Evolutionary conservation across 108 stramenopile species (phyloP).

Genomic region (Nannochloropsis gaditana): DNA sequence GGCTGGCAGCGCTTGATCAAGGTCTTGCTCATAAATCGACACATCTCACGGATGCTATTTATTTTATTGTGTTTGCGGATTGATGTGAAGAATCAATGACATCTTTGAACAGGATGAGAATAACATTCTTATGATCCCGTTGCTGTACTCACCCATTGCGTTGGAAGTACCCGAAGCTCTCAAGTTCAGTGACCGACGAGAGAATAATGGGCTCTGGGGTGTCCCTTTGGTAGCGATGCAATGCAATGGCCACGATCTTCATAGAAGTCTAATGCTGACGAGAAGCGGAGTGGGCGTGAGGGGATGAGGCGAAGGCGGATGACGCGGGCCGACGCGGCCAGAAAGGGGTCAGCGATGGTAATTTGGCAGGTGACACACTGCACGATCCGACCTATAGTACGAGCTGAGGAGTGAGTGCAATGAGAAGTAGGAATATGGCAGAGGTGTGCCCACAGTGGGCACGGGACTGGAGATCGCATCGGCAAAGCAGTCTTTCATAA

Average conservation of each 20-base stretch:
- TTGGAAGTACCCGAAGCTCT: conserved; percentile 53
- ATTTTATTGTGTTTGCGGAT: not conserved
- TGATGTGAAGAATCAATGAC: not conserved
- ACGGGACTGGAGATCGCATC: no score
- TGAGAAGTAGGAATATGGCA: no score
- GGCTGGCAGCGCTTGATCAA: conserved; percentile 89
- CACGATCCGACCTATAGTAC: no score
- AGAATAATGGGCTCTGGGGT: conserved; percentile 51
- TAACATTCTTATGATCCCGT: not conserved
- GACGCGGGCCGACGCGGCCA: no score
- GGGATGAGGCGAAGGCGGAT: no score
- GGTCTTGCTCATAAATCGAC: conserved; percentile 93
- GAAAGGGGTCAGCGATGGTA: no score
- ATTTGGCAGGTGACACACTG: no score
- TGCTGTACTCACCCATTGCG: conserved; percentile 42
- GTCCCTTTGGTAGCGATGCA: conserved; percentile 49
- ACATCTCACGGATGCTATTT: conserved; percentile 86
- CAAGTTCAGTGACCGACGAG: conserved; percentile 45
- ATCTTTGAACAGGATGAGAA: not conserved
- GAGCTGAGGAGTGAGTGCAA: no score
- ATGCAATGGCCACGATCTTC: conserved; percentile 48
- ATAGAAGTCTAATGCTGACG: conserved; percentile 17
- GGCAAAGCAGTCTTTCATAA: no score
- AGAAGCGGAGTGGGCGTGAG: no score
- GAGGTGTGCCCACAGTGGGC: no score